Evolutionary conservation across 192 early-diverging fungal genomes (phyloP).

Genomic region (Coemansia biformis): DNA sequence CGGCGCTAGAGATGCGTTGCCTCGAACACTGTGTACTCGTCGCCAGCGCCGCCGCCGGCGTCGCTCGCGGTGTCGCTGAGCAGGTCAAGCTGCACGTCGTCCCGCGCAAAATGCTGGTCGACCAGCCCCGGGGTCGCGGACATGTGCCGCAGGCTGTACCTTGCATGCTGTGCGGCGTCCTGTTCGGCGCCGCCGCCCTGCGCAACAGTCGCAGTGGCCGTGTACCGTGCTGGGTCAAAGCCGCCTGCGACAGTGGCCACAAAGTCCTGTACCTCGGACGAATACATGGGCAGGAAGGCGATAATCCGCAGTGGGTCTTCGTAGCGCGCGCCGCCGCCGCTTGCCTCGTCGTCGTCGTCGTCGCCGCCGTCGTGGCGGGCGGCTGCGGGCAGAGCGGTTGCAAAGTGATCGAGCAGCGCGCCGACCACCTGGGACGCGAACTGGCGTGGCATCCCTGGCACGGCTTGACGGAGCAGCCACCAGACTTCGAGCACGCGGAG

Average conservation of each 20-base stretch:
- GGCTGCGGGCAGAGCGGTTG: not conserved
- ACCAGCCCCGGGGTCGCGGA: slow-evolving; percentile 32
- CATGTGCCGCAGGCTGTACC: slow-evolving; percentile 13
- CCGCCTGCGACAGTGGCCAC: slow-evolving; percentile 20
- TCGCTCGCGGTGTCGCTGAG: slow-evolving; percentile 1
- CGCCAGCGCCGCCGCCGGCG: slow-evolving; percentile 2
- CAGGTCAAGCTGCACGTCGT: slow-evolving; percentile 7
- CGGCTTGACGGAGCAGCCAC: slow-evolving; percentile 37
- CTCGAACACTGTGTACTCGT: slow-evolving; percentile 29
- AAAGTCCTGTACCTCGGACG: slow-evolving; percentile 39
- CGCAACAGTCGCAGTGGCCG: slow-evolving; percentile 3
- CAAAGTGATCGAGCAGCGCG: slow-evolving; percentile 22
- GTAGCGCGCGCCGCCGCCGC: not conserved
- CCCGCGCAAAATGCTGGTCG: slow-evolving; percentile 18
- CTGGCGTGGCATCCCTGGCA: slow-evolving; percentile 32
- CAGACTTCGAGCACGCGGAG: slow-evolving; percentile 32
- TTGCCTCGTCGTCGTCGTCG: not conserved
- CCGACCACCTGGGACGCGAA: slow-evolving; percentile 21
- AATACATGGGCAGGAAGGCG: slow-evolving; percentile 37
- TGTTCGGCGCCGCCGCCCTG: not conserved
- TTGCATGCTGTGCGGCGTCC: not conserved
- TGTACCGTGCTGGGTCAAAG: slow-evolving; percentile 35
- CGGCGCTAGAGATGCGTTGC: slow-evolving; percentile 22
- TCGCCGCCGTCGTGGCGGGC: not conserved
- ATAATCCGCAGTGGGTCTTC: slow-evolving; percentile 10